Evolutionary conservation across 345 rosid genomes (phyloP).

Genomic region (Sonneratia alba): DNA sequence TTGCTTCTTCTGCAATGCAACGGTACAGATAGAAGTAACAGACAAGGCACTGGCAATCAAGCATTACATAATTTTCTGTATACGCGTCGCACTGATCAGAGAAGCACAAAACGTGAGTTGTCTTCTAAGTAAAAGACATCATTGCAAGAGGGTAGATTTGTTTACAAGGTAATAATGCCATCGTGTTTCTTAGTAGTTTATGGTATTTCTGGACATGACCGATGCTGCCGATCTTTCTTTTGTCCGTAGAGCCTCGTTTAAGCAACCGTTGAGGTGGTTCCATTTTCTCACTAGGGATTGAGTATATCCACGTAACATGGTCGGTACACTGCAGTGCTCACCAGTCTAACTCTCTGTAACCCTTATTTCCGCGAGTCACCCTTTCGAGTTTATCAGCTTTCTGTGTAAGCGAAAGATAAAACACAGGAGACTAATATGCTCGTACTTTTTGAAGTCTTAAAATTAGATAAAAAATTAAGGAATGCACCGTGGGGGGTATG

Average conservation of each 20-base stretch:
- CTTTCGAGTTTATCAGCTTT: too few relatives aligned
- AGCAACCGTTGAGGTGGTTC: neutral
- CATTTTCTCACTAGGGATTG: too few relatives aligned
- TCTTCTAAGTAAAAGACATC: neutral
- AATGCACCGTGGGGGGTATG: too few relatives aligned
- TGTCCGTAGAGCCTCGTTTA: neutral
- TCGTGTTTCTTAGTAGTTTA: neutral
- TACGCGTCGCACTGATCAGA: neutral
- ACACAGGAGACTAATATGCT: too few relatives aligned
- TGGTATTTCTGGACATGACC: neutral
- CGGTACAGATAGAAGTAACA: neutral
- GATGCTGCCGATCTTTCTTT: neutral
- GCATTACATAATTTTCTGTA: neutral
- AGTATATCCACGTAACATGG: too few relatives aligned
- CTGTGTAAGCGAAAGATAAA: too few relatives aligned
- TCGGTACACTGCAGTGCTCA: too few relatives aligned
- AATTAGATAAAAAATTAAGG: too few relatives aligned
- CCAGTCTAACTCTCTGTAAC: too few relatives aligned
- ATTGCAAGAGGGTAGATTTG: neutral
- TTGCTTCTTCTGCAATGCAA: conserved; percentile 3
- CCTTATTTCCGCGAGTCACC: too few relatives aligned
- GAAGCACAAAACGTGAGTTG: neutral
- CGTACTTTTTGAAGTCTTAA: too few relatives aligned
- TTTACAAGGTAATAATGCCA: neutral
- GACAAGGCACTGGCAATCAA: conserved; percentile 7